Percentiles rank a stretch among this genome's conserved stretches.
phyloP scores from a whole-genome alignment of 371 early-diverging fungal genomes.

The Lichtheimia ramosa region DNA sequence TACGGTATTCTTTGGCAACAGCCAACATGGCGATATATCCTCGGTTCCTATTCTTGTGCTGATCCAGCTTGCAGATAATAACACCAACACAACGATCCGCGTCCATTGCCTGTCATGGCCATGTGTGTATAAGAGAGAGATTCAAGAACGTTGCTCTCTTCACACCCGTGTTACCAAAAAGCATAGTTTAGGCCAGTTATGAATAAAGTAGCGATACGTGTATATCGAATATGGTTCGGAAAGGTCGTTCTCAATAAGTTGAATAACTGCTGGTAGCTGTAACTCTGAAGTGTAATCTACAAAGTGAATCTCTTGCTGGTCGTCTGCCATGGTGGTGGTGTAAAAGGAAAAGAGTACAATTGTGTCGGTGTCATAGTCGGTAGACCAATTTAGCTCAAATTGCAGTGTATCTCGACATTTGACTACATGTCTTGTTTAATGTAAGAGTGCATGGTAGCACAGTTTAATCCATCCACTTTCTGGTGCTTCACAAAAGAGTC shows the following conservation, averaged over 20 bases:
- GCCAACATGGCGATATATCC: constrained; percentile 98
- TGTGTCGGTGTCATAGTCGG: too few species aligned
- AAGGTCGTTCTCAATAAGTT: constrained; percentile 86
- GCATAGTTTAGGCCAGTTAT: constrained; percentile 86
- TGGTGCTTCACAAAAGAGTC: too few species aligned
- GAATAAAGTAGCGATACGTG: constrained; percentile 96
- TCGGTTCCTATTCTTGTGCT: constrained; percentile 66
- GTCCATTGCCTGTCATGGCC: constrained; percentile 55
- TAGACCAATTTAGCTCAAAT: too few species aligned
- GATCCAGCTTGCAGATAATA: constrained; percentile 88
- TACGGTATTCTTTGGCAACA: constrained; percentile 76
- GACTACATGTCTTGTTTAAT: too few species aligned
- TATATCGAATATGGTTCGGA: constrained; percentile 96
- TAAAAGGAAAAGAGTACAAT: background rate
- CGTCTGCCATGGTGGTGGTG: background rate
- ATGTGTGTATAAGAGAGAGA: background rate
- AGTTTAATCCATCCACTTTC: too few species aligned
- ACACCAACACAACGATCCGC: constrained; percentile 76
- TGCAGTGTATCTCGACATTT: too few species aligned
- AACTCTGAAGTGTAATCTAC: constrained; percentile 63
- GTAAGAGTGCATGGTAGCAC: too few species aligned
- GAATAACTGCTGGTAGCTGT: constrained; percentile 73
- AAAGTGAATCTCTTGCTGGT: constrained; percentile 39
- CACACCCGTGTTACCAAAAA: constrained; percentile 57
- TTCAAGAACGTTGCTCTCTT: constrained; percentile 7